Base-by-base conservation (phyloP, 1,284 basidiomycete genomes). In the Golubevia sp. region DNA sequence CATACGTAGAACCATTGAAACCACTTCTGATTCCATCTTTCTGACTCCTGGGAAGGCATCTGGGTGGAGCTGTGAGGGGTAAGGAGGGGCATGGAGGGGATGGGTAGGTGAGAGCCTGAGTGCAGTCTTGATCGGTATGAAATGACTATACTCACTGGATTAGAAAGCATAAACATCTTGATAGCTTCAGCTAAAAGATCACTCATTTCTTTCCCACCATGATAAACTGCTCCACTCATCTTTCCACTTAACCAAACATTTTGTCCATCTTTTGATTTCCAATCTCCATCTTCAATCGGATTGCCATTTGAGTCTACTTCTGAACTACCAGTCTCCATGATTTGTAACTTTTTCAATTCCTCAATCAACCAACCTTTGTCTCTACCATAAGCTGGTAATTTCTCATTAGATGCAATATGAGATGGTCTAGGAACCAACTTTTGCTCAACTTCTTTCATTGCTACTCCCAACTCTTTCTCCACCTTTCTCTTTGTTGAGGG, bases 11-110 rank as follows among this genome's bases (percentile, higher is more conserved):
- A 91, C 92, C 92, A 97, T 97, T n/a, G 91, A 87, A 51, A 99
- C 93, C 53, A 98, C 89, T 82, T 98, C 95, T 6, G 94, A 91
- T 82, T 99, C 96, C 96, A 99, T 99, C 85, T 97, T 95, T 57
- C 96, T 88, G 3, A 98, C 86, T 0, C 92, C 91, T 44, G 74
- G 73, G 48, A 72, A 71, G 3, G 73, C 79, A 27, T 83, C 80
- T 15, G 80, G 80, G 59, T 83, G 80, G 26, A 83, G 64, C 54
- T 49, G 60, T 3, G 24, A 20, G 24, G 13, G 20, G 25, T n/a
- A 51, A 20, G 7, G 58, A 27, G 23, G 25, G 44, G 18, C 48
- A n/a, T 18, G 15, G 25, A 23, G 30, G 51, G 23, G 58, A 23
- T 5, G 23, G 7, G 23, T 25, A 30, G 34, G 52, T 54, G 30